A percentile compares a stretch with the other conserved stretches of the same genome.
phyloP scores from a whole-genome alignment of 2,329 filamentous ascomycete genomes.

The Magnaporthiopsis incrustans region DNA sequence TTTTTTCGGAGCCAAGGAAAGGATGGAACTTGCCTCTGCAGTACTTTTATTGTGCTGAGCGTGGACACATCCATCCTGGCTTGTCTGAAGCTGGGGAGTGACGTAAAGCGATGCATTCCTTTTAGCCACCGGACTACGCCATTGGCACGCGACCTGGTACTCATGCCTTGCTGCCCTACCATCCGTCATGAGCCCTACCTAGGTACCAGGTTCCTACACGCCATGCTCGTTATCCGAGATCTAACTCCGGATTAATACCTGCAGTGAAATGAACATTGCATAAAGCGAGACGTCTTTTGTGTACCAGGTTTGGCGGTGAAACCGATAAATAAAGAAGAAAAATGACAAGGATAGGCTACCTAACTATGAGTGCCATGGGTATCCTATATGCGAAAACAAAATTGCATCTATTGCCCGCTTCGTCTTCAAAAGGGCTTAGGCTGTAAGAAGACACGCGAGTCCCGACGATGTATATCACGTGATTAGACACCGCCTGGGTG shows the following conservation, averaged over 20 bases:
- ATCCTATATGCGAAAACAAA: background rate
- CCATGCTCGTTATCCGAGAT: background rate
- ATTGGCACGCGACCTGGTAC: background rate
- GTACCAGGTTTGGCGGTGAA: background rate
- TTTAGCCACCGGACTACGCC: background rate
- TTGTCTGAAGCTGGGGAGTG: background rate
- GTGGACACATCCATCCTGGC: too few species aligned
- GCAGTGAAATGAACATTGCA: background rate
- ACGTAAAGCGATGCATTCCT: background rate
- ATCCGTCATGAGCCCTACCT: background rate
- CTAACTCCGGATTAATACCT: too few species aligned
- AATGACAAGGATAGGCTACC: background rate
- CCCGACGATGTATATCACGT: background rate
- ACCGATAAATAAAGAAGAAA: too few species aligned
- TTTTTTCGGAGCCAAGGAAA: too few species aligned
- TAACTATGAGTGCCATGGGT: background rate
- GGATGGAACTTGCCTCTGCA: too few species aligned
- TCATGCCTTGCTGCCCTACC: background rate
- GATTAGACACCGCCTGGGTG: background rate
- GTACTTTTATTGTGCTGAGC: too few species aligned
- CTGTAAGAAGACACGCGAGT: background rate
- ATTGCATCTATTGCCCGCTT: background rate
- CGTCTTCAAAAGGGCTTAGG: background rate
- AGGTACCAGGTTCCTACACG: too few species aligned
- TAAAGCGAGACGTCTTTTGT: background rate